Percentiles rank a stretch among this genome's conserved stretches.
phyloP scores from a whole-genome alignment of 2,329 filamentous ascomycete species.

The Aspergillus latus region DNA sequence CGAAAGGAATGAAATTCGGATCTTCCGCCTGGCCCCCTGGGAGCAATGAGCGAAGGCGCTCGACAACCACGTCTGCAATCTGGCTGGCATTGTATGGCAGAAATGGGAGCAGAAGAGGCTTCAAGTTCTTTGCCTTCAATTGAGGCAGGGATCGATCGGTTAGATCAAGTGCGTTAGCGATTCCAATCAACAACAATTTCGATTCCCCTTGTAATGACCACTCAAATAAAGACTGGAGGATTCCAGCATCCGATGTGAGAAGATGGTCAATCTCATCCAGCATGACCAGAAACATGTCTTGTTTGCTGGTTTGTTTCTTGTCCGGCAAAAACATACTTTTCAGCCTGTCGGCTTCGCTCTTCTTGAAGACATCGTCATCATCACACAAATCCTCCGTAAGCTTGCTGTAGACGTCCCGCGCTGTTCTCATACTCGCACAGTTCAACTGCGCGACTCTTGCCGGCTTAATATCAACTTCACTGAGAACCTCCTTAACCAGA shows the following conservation, averaged over 20 bases:
- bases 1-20: constrained; percentile 72
- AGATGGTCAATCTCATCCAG: constrained; percentile 96
- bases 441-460: constrained; percentile 81
- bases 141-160: constrained; percentile 93
- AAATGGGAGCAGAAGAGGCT: constrained; percentile 85
- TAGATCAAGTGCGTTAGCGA: constrained; percentile 92
- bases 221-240: constrained; percentile 91
- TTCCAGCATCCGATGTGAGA: constrained; percentile 80
- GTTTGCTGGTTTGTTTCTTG: constrained; percentile 40
- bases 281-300: constrained; percentile 72
- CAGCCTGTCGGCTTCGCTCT: constrained; percentile 66
- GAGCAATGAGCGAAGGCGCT: constrained; percentile 74
- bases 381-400: constrained; percentile 69
- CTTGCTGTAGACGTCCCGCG: constrained; percentile 79
- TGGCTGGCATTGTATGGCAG: constrained; percentile 86
- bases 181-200: constrained; percentile 79
- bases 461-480: constrained; percentile 53
- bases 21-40: constrained; percentile 46
- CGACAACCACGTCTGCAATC: constrained; percentile 82
- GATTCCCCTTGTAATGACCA: constrained; percentile 86
- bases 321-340: constrained; percentile 69
- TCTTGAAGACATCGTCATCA: constrained; percentile 62
- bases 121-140: constrained; percentile 87
- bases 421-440: constrained; percentile 93
- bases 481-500: constrained; percentile 77